Percentiles rank a stretch among this genome's conserved stretches.
Conservation (phyloP, 2,329 filamentous ascomycete genomes). For the Pestalotiopsis sp. region DNA sequence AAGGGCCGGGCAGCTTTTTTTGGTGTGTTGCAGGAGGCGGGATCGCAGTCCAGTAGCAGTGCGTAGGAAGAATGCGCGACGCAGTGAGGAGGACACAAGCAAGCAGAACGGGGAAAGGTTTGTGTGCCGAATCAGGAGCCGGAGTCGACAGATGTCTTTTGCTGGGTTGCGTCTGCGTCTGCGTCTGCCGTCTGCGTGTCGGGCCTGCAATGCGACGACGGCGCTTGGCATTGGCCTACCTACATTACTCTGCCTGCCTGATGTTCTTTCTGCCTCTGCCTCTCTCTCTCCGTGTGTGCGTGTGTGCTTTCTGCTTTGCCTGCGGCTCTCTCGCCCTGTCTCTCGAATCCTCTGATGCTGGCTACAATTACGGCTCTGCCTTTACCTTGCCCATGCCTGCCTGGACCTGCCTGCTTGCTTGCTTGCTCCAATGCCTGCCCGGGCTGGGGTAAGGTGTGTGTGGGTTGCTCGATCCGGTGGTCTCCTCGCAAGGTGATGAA, state of each 20-base stretch:
- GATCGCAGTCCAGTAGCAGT: not conserved
- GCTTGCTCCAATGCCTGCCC: not conserved
- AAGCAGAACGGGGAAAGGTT: not conserved
- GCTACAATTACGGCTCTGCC: not conserved
- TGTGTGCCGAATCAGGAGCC: constrained; percentile 10
- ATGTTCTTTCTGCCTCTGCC: not conserved
- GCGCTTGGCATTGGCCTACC: constrained; percentile 1
- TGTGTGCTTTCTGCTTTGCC: not conserved
- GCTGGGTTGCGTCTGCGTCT: constrained; percentile 9
- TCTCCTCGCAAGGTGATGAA: not conserved
- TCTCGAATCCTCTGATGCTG: not conserved
- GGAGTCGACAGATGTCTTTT: not conserved
- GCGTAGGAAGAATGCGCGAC: not conserved
- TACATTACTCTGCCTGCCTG: not conserved
- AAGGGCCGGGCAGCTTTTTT: not conserved
- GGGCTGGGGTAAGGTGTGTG: not conserved
- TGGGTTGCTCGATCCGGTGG: not conserved
- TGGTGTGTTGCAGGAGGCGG: not conserved
- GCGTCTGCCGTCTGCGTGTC: not conserved
- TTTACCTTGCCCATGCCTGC: not conserved
- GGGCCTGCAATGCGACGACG: constrained; percentile 12
- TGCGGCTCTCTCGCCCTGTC: not conserved
- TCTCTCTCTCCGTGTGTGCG: not conserved
- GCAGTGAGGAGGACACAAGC: constrained; percentile 7
- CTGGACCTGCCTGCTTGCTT: not conserved